Evolutionary conservation across 106 monocot species (phyloP).

Genomic region (Acorus calamus): DNA sequence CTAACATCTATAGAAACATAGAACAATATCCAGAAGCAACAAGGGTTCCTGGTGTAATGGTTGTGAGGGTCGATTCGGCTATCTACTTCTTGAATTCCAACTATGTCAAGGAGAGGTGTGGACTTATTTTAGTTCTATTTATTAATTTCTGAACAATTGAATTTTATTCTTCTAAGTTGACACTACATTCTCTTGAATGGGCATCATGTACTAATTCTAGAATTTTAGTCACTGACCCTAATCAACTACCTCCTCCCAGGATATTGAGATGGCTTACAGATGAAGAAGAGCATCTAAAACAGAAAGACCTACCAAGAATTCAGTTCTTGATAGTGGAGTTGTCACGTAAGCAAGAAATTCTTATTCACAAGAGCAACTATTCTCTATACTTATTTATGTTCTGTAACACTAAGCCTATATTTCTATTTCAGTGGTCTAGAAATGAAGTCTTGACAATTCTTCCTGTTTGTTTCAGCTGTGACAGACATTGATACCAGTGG

Average conservation of each 20-base stretch:
- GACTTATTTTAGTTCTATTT: background rate
- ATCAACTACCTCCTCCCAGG: conserved; percentile 13
- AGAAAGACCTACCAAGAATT: conserved; percentile 21
- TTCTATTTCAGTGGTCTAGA: background rate
- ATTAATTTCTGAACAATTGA: background rate
- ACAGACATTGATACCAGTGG: conserved; percentile 72
- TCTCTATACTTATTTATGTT: background rate
- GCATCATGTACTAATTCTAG: too few relatives aligned
- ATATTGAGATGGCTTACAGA: conserved; percentile 74
- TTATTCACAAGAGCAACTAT: background rate
- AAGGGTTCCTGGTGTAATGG: conserved; percentile 14
- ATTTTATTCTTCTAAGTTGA: too few relatives aligned
- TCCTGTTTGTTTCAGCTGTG: conserved; percentile 36
- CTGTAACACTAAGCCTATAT: background rate
- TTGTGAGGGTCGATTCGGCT: conserved; percentile 24
- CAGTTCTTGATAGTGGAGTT: conserved; percentile 61
- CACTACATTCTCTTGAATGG: too few relatives aligned
- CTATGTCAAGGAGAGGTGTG: conserved; percentile 22
- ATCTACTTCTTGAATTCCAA: conserved; percentile 26
- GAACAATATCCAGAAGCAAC: conserved; percentile 25
- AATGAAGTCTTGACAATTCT: too few relatives aligned
- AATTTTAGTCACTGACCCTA: too few relatives aligned
- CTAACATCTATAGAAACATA: conserved; percentile 21
- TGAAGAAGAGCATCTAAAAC: conserved; percentile 45
- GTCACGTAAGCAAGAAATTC: conserved; percentile 42